phyloP scores from a whole-genome alignment of 306 rosid species.

The Pachyrhizus erosus region DNA sequence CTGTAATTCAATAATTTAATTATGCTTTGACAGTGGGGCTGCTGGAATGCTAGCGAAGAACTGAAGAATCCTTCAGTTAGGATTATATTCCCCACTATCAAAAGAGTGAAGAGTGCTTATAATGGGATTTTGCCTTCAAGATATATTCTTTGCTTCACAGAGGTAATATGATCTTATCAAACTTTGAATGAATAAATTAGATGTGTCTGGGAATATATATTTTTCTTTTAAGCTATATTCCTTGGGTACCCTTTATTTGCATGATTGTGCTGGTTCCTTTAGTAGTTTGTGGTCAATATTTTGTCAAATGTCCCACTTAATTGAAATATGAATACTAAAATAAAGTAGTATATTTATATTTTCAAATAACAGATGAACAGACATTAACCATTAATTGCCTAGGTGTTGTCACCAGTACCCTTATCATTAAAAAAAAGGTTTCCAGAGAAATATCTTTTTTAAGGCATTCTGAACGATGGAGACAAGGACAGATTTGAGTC shows the following conservation, averaged over 20 bases:
- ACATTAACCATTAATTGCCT: background rate
- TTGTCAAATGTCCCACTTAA: background rate
- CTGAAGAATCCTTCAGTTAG: constrained; percentile 69
- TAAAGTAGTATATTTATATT: constrained; percentile 24
- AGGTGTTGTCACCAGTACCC: background rate
- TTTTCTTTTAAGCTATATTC: background rate
- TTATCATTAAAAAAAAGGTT: background rate
- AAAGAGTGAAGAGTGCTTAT: constrained; percentile 65
- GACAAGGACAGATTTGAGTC: background rate
- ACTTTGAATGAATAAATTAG: constrained; percentile 24
- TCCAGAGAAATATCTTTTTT: background rate
- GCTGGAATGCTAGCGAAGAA: constrained; percentile 80
- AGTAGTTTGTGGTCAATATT: constrained; percentile 20
- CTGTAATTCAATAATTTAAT: constrained; percentile 39
- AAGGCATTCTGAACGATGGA: background rate
- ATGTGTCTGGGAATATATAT: background rate
- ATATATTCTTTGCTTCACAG: constrained; percentile 78
- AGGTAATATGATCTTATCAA: constrained; percentile 56
- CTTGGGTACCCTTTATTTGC: background rate
- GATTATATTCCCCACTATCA: constrained; percentile 76
- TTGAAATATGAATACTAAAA: constrained; percentile 21
- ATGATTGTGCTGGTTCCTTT: background rate
- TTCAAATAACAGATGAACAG: background rate
- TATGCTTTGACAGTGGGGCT: constrained; percentile 75
- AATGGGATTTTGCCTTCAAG: constrained; percentile 71